Percentiles rank a stretch among this genome's conserved stretches.
These are phyloP conservation scores for Pythium volutum DNA, from an alignment of 352 stramenopile genomes.

Conservation along the genomic window DNA sequence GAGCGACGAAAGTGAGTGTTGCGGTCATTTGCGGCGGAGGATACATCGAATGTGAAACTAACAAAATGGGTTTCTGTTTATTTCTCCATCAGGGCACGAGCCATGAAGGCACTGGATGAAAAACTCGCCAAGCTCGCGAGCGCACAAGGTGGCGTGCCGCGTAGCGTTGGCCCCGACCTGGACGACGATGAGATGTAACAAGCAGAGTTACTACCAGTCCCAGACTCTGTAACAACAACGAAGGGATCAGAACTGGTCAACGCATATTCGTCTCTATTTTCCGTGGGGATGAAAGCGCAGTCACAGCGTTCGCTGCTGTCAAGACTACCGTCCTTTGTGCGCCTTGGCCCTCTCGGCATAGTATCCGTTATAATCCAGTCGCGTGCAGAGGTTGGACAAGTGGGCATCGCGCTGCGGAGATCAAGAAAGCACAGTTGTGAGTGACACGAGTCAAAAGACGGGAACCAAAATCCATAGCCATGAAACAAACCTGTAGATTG, in stretches of 20 bases:
- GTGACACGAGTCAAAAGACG: not conserved
- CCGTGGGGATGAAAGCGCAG: not conserved
- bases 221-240: slow-evolving; percentile 1
- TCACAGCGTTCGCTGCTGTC: slow-evolving; percentile 13
- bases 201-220: not conserved
- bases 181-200: slow-evolving; percentile 25
- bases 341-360: slow-evolving; percentile 33
- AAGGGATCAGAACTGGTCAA: not conserved
- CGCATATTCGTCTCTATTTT: not conserved
- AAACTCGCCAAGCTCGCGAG: slow-evolving; percentile 81
- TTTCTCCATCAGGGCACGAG: slow-evolving; percentile 49
- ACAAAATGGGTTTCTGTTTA: not conserved
- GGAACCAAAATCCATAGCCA: not conserved
- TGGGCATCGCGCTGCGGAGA: slow-evolving; percentile 46
- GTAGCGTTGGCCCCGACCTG: slow-evolving; percentile 9
- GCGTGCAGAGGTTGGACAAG: slow-evolving; percentile 67
- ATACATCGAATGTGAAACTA: not conserved
- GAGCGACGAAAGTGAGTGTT: slow-evolving; percentile 83
- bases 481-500: slow-evolving; percentile 59
- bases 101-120: slow-evolving; percentile 87
- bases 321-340: slow-evolving; percentile 11
- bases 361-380: slow-evolving; percentile 82
- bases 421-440: slow-evolving; percentile 1
- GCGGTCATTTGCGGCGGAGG: not conserved
- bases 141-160: slow-evolving; percentile 15